Percentiles rank a stretch among this genome's conserved stretches.
Evolutionary conservation across 805 yeast species (phyloP).

Genomic region (Monosporozyma solicola): DNA sequence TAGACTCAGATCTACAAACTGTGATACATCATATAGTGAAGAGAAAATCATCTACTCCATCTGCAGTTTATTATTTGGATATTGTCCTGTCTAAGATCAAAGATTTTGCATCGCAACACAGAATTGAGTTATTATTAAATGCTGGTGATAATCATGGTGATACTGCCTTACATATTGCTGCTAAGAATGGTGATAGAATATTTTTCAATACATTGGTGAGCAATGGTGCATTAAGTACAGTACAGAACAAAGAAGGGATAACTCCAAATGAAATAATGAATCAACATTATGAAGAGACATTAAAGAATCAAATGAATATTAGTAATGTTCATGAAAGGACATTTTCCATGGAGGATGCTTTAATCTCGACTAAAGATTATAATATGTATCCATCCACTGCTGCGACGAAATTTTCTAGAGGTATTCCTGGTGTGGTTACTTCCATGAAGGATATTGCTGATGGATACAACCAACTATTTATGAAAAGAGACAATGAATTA

Average conservation of each 20-base stretch:
- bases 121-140: slow-evolving; percentile 46
- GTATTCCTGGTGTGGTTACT: slow-evolving; percentile 21
- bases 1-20: slow-evolving; percentile 66
- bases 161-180: slow-evolving; percentile 83
- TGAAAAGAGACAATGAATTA: slow-evolving; percentile 37
- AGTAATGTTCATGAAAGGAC: slow-evolving; percentile 25
- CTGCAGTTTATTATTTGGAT: slow-evolving; percentile 78
- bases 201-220: slow-evolving; percentile 22
- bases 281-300: slow-evolving; percentile 29
- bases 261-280: slow-evolving; percentile 26
- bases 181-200: slow-evolving; percentile 57
- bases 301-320: slow-evolving; percentile 3
- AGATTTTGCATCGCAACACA: slow-evolving; percentile 51
- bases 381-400: slow-evolving; percentile 25
- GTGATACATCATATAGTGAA: slow-evolving; percentile 77
- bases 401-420: slow-evolving; percentile 23
- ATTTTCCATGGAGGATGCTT: slow-evolving; percentile 30
- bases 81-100: slow-evolving; percentile 64
- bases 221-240: slow-evolving; percentile 34
- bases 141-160: slow-evolving; percentile 74
- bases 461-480: slow-evolving; percentile 43
- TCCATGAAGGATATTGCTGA: slow-evolving; percentile 38
- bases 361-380: slow-evolving; percentile 12
- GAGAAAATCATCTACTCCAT: slow-evolving; percentile 63
- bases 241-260: slow-evolving; percentile 34